These are phyloP conservation scores for Kwoniella dejecticola DNA, from an alignment of 768 basidiomycete genomes.

Conservation along the genomic window DNA sequence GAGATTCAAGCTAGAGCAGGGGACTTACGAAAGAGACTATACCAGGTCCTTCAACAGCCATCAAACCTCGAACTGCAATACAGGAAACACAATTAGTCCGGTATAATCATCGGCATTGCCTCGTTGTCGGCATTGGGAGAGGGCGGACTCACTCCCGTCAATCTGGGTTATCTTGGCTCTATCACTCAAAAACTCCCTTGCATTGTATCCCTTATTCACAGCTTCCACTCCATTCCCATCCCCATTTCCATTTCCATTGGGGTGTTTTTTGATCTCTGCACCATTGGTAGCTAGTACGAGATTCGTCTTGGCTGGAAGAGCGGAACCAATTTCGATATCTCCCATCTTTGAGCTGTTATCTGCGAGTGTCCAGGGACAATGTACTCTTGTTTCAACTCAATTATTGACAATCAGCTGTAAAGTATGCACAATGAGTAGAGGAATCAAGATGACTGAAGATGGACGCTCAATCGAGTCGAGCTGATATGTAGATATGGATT, in stretches of 20 bases:
- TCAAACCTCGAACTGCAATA: slow-evolving; percentile 64
- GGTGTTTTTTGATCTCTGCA: neutral
- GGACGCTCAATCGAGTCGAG: too few relatives aligned
- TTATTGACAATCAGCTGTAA: neutral
- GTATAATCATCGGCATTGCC: neutral
- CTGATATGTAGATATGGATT: too few relatives aligned
- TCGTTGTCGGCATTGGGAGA: neutral
- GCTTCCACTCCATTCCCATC: neutral
- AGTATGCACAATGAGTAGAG: too few relatives aligned
- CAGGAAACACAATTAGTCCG: neutral
- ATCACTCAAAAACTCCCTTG: slow-evolving; percentile 34
- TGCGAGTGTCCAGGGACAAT: neutral
- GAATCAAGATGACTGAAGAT: too few relatives aligned
- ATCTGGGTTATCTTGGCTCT: slow-evolving; percentile 24
- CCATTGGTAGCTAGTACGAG: slow-evolving; percentile 3
- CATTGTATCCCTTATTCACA: slow-evolving; percentile 5
- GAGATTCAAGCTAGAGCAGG: neutral
- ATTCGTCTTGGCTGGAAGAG: neutral
- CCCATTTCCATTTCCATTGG: slow-evolving; percentile 4
- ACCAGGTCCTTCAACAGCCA: slow-evolving; percentile 78
- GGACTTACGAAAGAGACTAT: slow-evolving; percentile 53
- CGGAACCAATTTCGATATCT: slow-evolving; percentile 16
- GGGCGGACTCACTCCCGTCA: slow-evolving; percentile 46
- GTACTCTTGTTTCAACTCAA: neutral
- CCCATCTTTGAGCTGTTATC: slow-evolving; percentile 7